Conservation (phyloP, 2,329 filamentous ascomycete species). For the Aphanoascus verrucosus region DNA sequence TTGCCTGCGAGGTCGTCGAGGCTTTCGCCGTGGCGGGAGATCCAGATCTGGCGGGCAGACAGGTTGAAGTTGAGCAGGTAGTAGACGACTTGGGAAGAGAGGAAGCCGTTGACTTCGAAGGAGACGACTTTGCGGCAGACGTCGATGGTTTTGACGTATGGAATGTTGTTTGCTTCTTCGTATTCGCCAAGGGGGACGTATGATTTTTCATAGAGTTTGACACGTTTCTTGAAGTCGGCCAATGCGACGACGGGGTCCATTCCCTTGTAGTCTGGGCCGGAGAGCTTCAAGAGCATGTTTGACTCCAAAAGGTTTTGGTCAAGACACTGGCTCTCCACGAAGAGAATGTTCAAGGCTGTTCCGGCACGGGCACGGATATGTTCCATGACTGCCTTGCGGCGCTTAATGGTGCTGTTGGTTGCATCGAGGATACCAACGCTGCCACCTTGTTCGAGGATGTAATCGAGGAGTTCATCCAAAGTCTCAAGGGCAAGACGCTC, state of each 20-base stretch:
- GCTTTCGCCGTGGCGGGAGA: conserved; percentile 89
- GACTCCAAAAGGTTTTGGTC: conserved; percentile 78
- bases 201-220: conserved; percentile 84
- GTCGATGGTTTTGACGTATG: conserved; percentile 96
- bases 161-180: conserved; percentile 81
- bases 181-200: conserved; percentile 85
- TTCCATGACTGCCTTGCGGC: conserved; percentile 72
- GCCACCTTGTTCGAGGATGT: conserved; percentile 69
- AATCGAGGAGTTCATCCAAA: conserved; percentile 81
- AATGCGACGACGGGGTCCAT: conserved; percentile 80
- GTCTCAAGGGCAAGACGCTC: conserved; percentile 91
- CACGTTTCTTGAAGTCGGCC: conserved; percentile 83
- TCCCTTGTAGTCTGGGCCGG: conserved; percentile 88
- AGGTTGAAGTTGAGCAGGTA: conserved; percentile 97
- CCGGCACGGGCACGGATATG: conserved; percentile 74
- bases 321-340: conserved; percentile 87
- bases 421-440: conserved; percentile 93
- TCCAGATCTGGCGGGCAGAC: conserved; percentile 92
- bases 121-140: conserved; percentile 90
- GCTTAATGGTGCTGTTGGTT: conserved; percentile 86
- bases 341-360: conserved; percentile 75
- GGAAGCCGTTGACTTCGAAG: conserved; percentile 80
- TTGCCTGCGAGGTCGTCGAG: conserved; percentile 76
- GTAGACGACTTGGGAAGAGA: conserved; percentile 83
- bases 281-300: conserved; percentile 94